Percentiles rank a stretch among this genome's conserved stretches.
phyloP scores from a whole-genome alignment of 1,284 basidiomycete genomes.

The Trichosporon asahii region DNA sequence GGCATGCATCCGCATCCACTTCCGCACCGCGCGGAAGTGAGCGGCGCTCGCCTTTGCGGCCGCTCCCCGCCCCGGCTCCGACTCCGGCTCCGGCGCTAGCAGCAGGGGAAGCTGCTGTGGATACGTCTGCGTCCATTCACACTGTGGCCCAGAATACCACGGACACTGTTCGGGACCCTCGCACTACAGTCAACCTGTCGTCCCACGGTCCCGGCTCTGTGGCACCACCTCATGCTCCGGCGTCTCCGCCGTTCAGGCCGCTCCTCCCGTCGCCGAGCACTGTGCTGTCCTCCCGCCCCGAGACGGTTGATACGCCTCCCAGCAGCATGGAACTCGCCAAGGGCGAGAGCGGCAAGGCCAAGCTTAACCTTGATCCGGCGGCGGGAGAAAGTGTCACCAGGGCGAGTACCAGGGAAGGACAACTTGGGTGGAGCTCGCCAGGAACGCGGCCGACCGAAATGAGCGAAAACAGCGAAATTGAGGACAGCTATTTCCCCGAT shows the following conservation, averaged over 20 bases:
- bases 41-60: not conserved
- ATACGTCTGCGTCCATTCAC: too few species aligned
- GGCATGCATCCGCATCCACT: not conserved
- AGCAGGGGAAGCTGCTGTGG: too few species aligned
- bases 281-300: not conserved
- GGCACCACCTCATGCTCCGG: not conserved
- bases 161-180: not conserved
- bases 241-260: not conserved
- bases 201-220: not conserved
- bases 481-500: not conserved
- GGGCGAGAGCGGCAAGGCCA: not conserved
- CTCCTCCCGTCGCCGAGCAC: not conserved
- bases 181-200: not conserved
- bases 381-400: too few species aligned
- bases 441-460: not conserved
- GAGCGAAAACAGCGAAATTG: not conserved
- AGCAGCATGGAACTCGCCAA: not conserved
- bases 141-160: not conserved
- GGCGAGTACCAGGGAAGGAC: too few species aligned
- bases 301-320: not conserved
- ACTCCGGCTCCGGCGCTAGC: not conserved
- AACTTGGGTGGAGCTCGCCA: not conserved
- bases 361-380: conserved; percentile 3
- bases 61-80: not conserved
- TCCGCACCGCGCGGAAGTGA: not conserved